Conservation (phyloP, 768 basidiomycete species). For the Polyporus arcularius region DNA sequence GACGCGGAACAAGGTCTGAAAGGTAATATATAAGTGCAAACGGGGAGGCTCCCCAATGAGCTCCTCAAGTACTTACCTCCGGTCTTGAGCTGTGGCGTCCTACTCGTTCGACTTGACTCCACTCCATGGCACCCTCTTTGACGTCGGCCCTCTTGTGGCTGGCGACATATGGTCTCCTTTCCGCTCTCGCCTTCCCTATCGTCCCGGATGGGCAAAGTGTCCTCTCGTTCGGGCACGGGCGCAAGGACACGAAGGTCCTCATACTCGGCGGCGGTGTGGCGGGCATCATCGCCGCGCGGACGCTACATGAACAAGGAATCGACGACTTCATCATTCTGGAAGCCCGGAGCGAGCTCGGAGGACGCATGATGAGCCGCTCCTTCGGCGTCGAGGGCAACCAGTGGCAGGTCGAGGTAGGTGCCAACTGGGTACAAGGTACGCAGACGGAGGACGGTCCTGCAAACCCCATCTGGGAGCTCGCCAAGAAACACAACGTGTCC, state of each 20-base stretch:
- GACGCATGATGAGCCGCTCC: constrained; percentile 50
- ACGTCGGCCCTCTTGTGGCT: neutral
- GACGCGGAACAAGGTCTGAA: too few relatives aligned
- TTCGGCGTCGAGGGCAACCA: constrained; percentile 44
- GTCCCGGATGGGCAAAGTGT: neutral
- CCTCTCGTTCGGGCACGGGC: neutral
- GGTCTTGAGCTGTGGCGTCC: too few relatives aligned
- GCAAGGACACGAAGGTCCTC: constrained; percentile 41
- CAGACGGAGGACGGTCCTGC: constrained; percentile 48
- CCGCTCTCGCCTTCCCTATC: neutral
- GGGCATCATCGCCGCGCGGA: constrained; percentile 63
- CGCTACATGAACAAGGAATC: constrained; percentile 52
- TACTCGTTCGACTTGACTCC: neutral
- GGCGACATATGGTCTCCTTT: neutral
- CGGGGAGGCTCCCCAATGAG: too few relatives aligned
- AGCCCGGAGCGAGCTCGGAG: constrained; percentile 58
- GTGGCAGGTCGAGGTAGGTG: constrained; percentile 53
- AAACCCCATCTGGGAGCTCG: constrained; percentile 63
- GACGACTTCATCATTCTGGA: constrained; percentile 61
- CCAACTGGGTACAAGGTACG: constrained; percentile 62
- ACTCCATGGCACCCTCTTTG: neutral
- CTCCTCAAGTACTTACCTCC: too few relatives aligned
- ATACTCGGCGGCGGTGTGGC: constrained; percentile 47
- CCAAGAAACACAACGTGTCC: constrained; percentile 53
- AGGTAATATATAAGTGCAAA: too few relatives aligned